Evolutionary conservation across 1,284 basidiomycete species (phyloP).

Genomic region (Tylopilus microsporus): DNA sequence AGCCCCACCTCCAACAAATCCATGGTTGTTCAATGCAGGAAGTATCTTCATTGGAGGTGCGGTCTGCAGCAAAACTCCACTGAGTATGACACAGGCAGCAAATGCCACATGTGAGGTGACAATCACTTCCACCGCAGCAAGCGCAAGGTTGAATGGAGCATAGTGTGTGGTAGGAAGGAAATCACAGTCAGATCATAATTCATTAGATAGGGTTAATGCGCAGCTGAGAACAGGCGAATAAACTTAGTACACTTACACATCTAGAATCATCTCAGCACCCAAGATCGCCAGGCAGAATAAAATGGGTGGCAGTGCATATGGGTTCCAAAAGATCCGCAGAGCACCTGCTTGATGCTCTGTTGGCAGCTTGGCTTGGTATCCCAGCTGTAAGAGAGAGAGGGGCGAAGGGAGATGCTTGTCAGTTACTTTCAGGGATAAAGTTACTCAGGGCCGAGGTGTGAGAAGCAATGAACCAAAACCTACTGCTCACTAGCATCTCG

Average conservation of each 20-base stretch:
- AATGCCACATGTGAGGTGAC: constrained; percentile 80
- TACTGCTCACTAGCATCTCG: constrained; percentile 31
- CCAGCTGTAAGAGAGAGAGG: constrained; percentile 16
- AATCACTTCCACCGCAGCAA: constrained; percentile 70
- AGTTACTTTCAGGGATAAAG: constrained; percentile 22
- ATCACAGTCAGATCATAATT: background rate
- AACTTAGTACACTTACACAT: constrained; percentile 27
- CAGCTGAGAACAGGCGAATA: background rate
- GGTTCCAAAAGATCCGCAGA: constrained; percentile 26
- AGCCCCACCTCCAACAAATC: constrained; percentile 1
- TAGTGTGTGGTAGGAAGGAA: constrained; percentile 49
- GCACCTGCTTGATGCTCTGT: constrained; percentile 8
- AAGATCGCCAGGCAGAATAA: constrained; percentile 32
- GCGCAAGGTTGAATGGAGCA: constrained; percentile 63
- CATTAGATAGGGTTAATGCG: background rate
- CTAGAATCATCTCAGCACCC: constrained; percentile 29
- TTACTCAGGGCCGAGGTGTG: background rate
- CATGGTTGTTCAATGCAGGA: constrained; percentile 10
- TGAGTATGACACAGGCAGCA: constrained; percentile 72
- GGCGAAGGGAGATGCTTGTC: constrained; percentile 29
- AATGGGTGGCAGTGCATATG: constrained; percentile 31
- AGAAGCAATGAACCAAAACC: constrained; percentile 8
- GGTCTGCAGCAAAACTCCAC: constrained; percentile 82
- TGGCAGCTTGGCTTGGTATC: constrained; percentile 4
- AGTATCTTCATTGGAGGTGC: constrained; percentile 52